phyloP scores from a whole-genome alignment of 2,329 filamentous ascomycete species.

The Trichophyton simii region DNA sequence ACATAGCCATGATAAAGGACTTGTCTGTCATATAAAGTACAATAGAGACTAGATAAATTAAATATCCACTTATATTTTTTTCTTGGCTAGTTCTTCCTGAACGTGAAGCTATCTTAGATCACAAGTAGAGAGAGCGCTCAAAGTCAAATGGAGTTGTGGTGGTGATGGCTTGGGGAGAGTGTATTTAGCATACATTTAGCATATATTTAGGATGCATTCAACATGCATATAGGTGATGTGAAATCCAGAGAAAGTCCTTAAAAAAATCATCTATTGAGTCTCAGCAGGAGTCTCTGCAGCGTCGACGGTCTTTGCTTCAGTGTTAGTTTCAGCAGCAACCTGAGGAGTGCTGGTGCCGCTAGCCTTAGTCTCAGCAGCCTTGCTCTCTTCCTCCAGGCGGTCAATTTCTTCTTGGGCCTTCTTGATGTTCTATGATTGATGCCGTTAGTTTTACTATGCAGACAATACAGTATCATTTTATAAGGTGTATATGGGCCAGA shows the following conservation, averaged over 20 bases:
- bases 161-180: neutral
- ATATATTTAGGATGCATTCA: neutral
- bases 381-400: slow-evolving; percentile 61
- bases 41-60: neutral
- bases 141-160: neutral
- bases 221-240: no score
- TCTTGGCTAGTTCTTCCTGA: neutral
- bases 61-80: slow-evolving; percentile 1
- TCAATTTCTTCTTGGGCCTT: slow-evolving; percentile 95
- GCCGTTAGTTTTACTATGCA: slow-evolving; percentile 6
- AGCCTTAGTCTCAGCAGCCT: slow-evolving; percentile 34
- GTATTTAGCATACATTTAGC: neutral
- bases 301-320: slow-evolving; percentile 32
- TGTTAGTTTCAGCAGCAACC: slow-evolving; percentile 36
- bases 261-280: no score
- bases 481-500: neutral
- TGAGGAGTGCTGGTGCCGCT: slow-evolving; percentile 32
- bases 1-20: no score
- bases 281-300: neutral
- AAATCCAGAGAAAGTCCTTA: no score
- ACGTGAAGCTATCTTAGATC: neutral
- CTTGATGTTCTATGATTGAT: slow-evolving; percentile 65
- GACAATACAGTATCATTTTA: neutral
- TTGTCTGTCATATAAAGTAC: neutral
- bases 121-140: neutral